Base-by-base conservation (phyloP, 768 basidiomycete genomes). In the Xanthoconium stramineum region DNA sequence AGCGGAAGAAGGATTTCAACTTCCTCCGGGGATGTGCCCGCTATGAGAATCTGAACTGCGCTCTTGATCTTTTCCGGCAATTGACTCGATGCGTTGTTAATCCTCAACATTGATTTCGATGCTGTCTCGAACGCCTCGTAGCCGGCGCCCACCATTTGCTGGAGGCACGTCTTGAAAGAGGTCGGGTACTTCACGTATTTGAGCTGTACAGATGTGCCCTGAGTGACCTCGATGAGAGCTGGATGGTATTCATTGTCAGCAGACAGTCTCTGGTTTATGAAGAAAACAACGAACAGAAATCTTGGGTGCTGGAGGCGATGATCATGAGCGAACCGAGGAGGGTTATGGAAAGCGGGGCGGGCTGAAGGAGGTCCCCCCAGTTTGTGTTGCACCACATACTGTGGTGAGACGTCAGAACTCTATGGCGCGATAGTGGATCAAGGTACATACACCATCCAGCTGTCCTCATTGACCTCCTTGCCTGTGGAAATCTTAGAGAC, bases 351-450 rank as follows among this genome's bases (percentile, higher is more conserved):
- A 61, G 60, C 3, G 61, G 60, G 19, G 61, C 61, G 13, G 61
- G 60, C 24, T 62, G 59, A 33, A 62, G 59, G 17, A 62, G 53
- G 37, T 62, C 60, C 11, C 60, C 60, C 61, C 60, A 63, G 33
- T 63, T 63, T 20, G 60, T 50, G 7, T 58, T 62, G 46, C 60
- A 62, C 61, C 61, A 62, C 61, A 58, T 62, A 20, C 60, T 62
- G 33, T 24, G 33, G 5, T 17, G 39, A 19, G 6, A 11, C n/a
- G 59, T 17, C 28, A 15, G 36, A 17, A 2, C 11, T 2, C 3
- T 8, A 28, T 29, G 17, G 14, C 47, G 35, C 2, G 14, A 28
- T 1, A 5, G 5, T 28, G 20, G 20, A 42, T 6, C 5, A 32
- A 29, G 45, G 32, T 40, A 52, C 61, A 40, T 19, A 63, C 62